Base-by-base conservation (phyloP, 1,284 basidiomycete genomes). In the Malassezia equina region DNA sequence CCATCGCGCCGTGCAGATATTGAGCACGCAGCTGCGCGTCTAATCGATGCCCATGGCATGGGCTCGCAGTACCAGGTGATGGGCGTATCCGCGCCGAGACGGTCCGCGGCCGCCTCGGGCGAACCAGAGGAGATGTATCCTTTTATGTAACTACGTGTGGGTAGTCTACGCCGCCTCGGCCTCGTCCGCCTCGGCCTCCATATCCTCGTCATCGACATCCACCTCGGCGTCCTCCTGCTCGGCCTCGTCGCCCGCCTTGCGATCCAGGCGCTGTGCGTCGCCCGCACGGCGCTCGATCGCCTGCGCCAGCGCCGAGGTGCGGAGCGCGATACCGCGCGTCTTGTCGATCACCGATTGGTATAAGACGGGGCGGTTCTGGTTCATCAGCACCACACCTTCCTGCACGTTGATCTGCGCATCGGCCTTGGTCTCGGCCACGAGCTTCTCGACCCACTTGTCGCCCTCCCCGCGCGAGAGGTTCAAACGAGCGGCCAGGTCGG, bases 381-480 rank as follows among this genome's bases (percentile, higher is more conserved):
- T 86, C 76, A 96, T 95, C 77, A 91, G 86, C 66, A 96, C 93
- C 71, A 93, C 86, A 75, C 95, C 87, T 79, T 90, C 89, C 77
- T 93, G 89, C 46, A 95, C 81, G 76, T 96, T 91, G 64, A 96
- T 95, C 79, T 94, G 95, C 53, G 90, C 90, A 69, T 98, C 90
- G 82, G 94, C 89, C 52, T 89, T 83, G 24, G 91, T 94, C 76
- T 96, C 94, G 47, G 90, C 83, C 68, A 96, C 93, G 56, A 96
- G 84, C 79, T 94, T 95, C 67, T 95, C 93, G 63, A 98, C 93
- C 93, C 93, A 98, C 76, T 94, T 94, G 75, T 96, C 93, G 54
- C 93, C 94, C 70, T 96, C 93, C 66, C 90, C 90, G 51, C 81
- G 82, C 23, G 86, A 85, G 52, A 96, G 81, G 76, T 95, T 95